Evolutionary conservation across 2,329 filamentous ascomycete genomes (phyloP), one percentile per base, ranked within the genome.

Genomic region (Cladosporium sp.): DNA sequence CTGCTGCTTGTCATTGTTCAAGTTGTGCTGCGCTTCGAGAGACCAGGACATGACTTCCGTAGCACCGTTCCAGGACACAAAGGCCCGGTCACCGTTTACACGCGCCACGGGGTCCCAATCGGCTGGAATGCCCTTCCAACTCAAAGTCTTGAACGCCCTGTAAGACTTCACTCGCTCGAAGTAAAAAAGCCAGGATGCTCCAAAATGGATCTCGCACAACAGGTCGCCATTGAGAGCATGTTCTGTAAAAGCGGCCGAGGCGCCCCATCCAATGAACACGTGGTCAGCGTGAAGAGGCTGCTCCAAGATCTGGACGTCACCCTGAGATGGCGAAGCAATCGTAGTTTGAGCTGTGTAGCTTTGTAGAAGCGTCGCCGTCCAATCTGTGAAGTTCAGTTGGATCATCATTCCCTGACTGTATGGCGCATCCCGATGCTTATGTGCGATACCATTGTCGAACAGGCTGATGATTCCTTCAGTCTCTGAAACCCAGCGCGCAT

Each of bases 381-480:
- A 72, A 28, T 61, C 59, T 9, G 56, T 55, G 13, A 61, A 43
- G 54, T 71, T 64, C 4, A 72, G 57, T 31, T 66, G 60, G 22
- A 71, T 63, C n/a, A 73, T 69, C 57, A 74, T 62, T 22, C 70
- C 77, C 13, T 73, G 71, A 48, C 63, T 67, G 52, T 59, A 61
- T 2, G 57, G 49, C 5, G 58, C 59, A 46, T 66, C 64, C 14
- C 54, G 58, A 46, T 73, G 68, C 55, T 73, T 70, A 8, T 69
- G 71, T 45, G 77, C 70, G 1, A 72, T 74, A 37, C 72, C 69
- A 60, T 81, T 80, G 55, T 79, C 75, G 53, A 77, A 81, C 18
- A 67, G 46, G 8, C 58, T 61, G 14, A 66, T 43, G 56, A 59
- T 57, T 48, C 66, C 54, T 7, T 62, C 53, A 16, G 69, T 61